phyloP scores from a whole-genome alignment of 73 alveolate genomes.

The Uronychia setigera region DNA sequence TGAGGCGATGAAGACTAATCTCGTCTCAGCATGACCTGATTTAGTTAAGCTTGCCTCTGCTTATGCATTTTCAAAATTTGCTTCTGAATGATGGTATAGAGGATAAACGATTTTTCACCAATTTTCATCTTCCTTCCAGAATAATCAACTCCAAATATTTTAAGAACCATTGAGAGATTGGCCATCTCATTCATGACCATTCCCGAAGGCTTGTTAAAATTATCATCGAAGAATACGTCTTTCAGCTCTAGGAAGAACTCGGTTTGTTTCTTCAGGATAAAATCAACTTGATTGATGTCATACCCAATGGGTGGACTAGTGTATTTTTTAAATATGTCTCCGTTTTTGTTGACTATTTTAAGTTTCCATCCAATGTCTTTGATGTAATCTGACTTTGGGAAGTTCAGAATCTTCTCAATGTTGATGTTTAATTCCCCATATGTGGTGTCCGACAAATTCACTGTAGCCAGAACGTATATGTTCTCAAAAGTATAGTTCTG shows the following conservation, averaged over 20 bases:
- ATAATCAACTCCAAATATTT: neutral
- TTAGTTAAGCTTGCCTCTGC: neutral
- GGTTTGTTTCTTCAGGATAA: neutral
- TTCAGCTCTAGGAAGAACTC: conserved; percentile 1
- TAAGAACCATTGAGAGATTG: neutral
- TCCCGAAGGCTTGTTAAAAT: neutral
- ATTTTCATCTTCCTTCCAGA: neutral
- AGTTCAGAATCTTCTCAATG: neutral
- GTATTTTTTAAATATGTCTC: neutral
- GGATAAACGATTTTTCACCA: neutral
- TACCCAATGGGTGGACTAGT: neutral
- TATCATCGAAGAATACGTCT: neutral
- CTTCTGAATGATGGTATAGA: neutral
- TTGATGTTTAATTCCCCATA: neutral
- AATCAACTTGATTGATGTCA: neutral
- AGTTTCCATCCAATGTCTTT: neutral
- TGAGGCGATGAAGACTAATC: neutral
- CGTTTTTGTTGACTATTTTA: neutral
- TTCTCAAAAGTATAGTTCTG: neutral
- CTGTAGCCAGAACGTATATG: neutral
- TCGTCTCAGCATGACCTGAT: neutral
- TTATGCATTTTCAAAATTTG: neutral
- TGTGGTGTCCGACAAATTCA: neutral
- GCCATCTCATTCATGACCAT: neutral
- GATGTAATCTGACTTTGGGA: neutral